Conservation (phyloP, 441 rosid genomes). For the Populus hybrid region DNA sequence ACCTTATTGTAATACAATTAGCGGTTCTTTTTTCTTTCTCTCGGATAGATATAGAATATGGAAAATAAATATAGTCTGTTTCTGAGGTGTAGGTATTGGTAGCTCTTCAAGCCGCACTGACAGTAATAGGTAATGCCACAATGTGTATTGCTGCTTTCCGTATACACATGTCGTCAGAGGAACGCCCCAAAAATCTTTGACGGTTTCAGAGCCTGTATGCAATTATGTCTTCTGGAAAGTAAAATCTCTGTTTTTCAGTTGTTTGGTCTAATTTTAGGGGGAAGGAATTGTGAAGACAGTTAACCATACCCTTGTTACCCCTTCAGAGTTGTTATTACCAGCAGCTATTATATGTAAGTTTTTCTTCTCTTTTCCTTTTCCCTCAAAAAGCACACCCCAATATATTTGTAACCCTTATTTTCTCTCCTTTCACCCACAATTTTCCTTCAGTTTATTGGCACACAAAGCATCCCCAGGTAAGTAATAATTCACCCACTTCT, state of each 20-base stretch:
- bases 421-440: neutral
- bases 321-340: neutral
- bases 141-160: conserved; percentile 81
- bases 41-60: neutral
- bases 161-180: conserved; percentile 47
- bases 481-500: neutral
- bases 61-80: neutral
- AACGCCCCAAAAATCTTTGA: conserved; percentile 44
- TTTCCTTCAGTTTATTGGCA: too few species aligned
- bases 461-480: too few species aligned
- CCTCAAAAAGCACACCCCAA: neutral
- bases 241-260: neutral
- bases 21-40: neutral
- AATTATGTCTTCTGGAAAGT: neutral
- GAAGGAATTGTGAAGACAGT: neutral
- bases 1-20: neutral
- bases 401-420: neutral
- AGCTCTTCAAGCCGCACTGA: conserved; percentile 81
- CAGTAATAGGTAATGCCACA: conserved; percentile 73
- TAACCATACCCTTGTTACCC: neutral
- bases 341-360: neutral
- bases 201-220: conserved; percentile 2
- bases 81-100: conserved; percentile 53
- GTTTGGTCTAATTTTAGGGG: neutral
- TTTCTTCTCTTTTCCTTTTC: neutral